Evolutionary conservation across 345 rosid species (phyloP).

Genomic region (Turritis glabra): DNA sequence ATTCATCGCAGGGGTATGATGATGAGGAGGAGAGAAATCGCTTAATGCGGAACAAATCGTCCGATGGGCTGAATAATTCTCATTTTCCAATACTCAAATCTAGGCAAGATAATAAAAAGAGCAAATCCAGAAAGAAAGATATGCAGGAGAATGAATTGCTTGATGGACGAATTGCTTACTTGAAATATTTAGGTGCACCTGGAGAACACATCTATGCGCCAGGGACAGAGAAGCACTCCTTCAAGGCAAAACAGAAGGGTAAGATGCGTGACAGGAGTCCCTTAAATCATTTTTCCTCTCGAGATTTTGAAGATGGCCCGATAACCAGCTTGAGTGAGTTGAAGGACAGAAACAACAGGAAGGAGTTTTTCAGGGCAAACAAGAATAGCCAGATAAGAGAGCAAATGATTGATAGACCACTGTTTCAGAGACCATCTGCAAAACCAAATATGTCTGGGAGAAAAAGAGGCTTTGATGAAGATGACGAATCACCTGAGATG

Average conservation of each 20-base stretch:
- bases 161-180: slow-evolving; percentile 43
- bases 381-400: slow-evolving; percentile 57
- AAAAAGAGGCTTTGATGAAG: slow-evolving; percentile 59
- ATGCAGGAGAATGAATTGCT: slow-evolving; percentile 44
- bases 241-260: slow-evolving; percentile 74
- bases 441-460: slow-evolving; percentile 52
- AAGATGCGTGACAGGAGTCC: slow-evolving; percentile 64
- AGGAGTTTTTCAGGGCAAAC: slow-evolving; percentile 35
- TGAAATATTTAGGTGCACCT: slow-evolving; percentile 42
- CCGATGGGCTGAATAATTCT: slow-evolving; percentile 50
- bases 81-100: slow-evolving; percentile 51
- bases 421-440: slow-evolving; percentile 41
- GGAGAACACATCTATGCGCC: slow-evolving; percentile 45
- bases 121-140: slow-evolving; percentile 47
- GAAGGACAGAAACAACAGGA: slow-evolving; percentile 46
- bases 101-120: slow-evolving; percentile 46
- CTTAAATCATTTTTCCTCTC: slow-evolving; percentile 42
- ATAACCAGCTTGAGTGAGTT: slow-evolving; percentile 41
- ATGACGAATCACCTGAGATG: slow-evolving; percentile 52
- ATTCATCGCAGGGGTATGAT: slow-evolving; percentile 66
- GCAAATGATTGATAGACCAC: slow-evolving; percentile 49
- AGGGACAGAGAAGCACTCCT: slow-evolving; percentile 45
- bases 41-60: slow-evolving; percentile 51
- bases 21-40: slow-evolving; percentile 60
- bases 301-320: slow-evolving; percentile 47